These are phyloP conservation scores for Colletotrichum gigasporum DNA, from an alignment of 2,329 filamentous ascomycete species.

Conservation along the genomic window DNA sequence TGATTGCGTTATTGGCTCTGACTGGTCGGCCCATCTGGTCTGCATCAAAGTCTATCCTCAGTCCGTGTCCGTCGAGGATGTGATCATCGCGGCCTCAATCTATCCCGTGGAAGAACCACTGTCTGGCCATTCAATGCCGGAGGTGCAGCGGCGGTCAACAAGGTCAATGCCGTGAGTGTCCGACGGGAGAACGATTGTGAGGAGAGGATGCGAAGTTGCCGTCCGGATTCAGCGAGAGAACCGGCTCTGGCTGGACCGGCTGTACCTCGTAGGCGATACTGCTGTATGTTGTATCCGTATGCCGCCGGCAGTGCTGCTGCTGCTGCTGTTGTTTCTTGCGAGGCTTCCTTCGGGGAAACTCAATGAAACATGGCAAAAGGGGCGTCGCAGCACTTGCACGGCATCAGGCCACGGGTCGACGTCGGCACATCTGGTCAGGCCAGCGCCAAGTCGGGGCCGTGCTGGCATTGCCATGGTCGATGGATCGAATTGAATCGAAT, in stretches of 20 bases:
- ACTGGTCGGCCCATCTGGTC: conserved; percentile 14
- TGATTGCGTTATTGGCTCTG: neutral
- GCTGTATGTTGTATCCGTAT: no score
- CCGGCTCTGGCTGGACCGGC: conserved; percentile 1
- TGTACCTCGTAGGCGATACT: neutral
- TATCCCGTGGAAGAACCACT: conserved; percentile 1
- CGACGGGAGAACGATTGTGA: neutral
- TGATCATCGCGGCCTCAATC: neutral
- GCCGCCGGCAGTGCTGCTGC: no score
- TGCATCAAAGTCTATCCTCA: neutral
- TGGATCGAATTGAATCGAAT: neutral
- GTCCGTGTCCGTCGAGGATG: conserved; percentile 5
- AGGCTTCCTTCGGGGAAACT: neutral
- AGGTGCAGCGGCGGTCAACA: neutral
- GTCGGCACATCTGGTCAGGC: conserved; percentile 7
- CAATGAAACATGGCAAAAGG: conserved; percentile 1
- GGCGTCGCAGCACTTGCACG: neutral
- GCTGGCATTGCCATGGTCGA: neutral
- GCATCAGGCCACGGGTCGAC: conserved; percentile 11
- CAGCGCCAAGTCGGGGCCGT: conserved; percentile 12
- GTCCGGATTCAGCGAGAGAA: neutral
- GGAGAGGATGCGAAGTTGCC: neutral
- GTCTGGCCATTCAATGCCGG: neutral
- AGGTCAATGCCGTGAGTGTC: neutral
- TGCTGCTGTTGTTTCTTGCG: neutral